phyloP scores from a whole-genome alignment of 2,329 filamentous ascomycete genomes.

The Chaetomiaceae sp. region DNA sequence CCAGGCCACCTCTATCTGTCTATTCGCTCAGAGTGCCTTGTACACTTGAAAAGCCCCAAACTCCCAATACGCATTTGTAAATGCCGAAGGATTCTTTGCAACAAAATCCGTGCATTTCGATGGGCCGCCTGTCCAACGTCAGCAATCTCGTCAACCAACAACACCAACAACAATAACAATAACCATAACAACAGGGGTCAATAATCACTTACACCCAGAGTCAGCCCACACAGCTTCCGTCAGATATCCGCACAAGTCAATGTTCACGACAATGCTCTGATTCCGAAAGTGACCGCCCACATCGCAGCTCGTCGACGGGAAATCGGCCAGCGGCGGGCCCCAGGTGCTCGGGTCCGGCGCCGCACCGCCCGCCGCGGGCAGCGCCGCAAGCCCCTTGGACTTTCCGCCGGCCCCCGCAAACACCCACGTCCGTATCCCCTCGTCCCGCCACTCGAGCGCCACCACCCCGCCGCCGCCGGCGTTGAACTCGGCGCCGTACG shows the following conservation, averaged over 20 bases:
- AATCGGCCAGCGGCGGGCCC: conserved; percentile 60
- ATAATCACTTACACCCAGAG: conserved; percentile 12
- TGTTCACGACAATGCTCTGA: conserved; percentile 62
- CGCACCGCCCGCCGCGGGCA: conserved; percentile 20
- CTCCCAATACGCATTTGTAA: conserved; percentile 60
- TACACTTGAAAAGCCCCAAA: conserved; percentile 60
- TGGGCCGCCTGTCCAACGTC: conserved; percentile 39
- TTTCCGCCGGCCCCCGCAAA: conserved; percentile 46
- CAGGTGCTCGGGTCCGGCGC: conserved; percentile 59
- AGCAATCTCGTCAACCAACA: not conserved
- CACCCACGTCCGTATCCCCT: conserved; percentile 61
- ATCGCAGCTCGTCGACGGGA: conserved; percentile 59
- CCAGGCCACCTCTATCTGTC: not conserved
- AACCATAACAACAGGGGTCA: not conserved
- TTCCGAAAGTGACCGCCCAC: conserved; percentile 58
- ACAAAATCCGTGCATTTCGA: conserved; percentile 55
- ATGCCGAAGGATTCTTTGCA: conserved; percentile 51
- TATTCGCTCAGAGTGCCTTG: conserved; percentile 29
- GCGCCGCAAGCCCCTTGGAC: conserved; percentile 49
- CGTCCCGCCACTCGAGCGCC: conserved; percentile 57
- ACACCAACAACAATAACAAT: not conserved
- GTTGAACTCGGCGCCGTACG: conserved; percentile 53
- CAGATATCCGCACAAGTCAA: conserved; percentile 59
- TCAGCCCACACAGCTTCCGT: conserved; percentile 42
- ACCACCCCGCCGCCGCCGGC: conserved; percentile 52